Percentiles rank a stretch among this genome's conserved stretches.
Evolutionary conservation across 805 yeast species (phyloP).

Genomic region (Ogataea methylovora): DNA sequence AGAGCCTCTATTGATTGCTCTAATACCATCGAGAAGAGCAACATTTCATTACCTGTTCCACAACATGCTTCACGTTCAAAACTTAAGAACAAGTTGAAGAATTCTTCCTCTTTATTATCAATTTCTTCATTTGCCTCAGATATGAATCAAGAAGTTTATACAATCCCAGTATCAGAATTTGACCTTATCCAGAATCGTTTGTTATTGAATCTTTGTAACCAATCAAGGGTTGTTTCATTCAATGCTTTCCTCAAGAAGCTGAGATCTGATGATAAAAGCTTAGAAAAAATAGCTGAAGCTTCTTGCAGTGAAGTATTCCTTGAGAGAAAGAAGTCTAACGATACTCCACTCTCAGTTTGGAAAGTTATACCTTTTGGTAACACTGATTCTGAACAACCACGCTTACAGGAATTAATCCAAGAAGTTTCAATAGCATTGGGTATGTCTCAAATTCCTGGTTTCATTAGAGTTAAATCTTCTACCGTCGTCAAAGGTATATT

Average conservation of each 20-base stretch:
- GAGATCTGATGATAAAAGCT: constrained; percentile 9
- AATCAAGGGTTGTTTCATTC: constrained; percentile 24
- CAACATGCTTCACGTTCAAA: constrained; percentile 48
- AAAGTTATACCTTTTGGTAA: constrained; percentile 49
- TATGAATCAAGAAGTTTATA: constrained; percentile 5
- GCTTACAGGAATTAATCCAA: constrained; percentile 34
- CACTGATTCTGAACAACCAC: constrained; percentile 32
- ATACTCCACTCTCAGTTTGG: constrained; percentile 26
- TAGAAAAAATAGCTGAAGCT: constrained; percentile 40
- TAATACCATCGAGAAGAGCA: constrained; percentile 9
- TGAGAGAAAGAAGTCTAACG: too few species aligned
- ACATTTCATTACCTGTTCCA: constrained; percentile 53
- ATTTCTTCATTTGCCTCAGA: constrained; percentile 23
- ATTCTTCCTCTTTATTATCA: constrained; percentile 40
- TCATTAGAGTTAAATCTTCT: constrained; percentile 34
- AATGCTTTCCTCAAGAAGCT: constrained; percentile 20
- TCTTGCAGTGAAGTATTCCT: constrained; percentile 17
- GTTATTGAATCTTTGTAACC: constrained; percentile 29
- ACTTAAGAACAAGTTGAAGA: constrained; percentile 43
- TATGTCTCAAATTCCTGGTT: constrained; percentile 33
- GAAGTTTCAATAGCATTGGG: constrained; percentile 37
- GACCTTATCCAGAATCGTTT: constrained; percentile 24
- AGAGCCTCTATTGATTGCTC: not conserved
- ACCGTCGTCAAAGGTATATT: constrained; percentile 39
- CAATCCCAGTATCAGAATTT: constrained; percentile 26